Evolutionary conservation across 2,329 filamentous ascomycete genomes (phyloP).

Genomic region (Coniochaeta sp.): DNA sequence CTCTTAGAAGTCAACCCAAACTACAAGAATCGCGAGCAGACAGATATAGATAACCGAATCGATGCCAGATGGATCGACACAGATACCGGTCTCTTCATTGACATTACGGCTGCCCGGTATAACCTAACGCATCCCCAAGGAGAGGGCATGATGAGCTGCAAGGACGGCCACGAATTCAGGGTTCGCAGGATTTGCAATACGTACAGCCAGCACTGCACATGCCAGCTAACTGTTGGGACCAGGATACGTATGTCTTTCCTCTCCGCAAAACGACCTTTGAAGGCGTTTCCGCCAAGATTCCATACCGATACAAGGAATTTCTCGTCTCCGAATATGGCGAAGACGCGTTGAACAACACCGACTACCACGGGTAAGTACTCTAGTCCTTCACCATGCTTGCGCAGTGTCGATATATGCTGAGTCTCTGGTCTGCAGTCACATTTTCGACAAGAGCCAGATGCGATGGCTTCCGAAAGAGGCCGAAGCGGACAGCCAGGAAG

Average conservation of each 20-base stretch:
- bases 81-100: conserved; percentile 38
- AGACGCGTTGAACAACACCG: conserved; percentile 40
- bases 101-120: conserved; percentile 44
- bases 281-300: conserved; percentile 58
- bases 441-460: conserved; percentile 8
- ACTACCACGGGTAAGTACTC: conserved; percentile 42
- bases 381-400: not conserved
- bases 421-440: conserved; percentile 3
- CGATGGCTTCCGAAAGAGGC: conserved; percentile 17
- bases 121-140: conserved; percentile 33
- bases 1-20: conserved; percentile 42
- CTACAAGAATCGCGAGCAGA: conserved; percentile 26
- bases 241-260: conserved; percentile 58
- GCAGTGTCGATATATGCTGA: not conserved
- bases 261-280: conserved; percentile 64
- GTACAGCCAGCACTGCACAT: not conserved
- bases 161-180: conserved; percentile 42
- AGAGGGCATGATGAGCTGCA: conserved; percentile 39
- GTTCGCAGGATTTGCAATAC: conserved; percentile 20
- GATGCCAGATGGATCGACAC: conserved; percentile 44
- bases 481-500: not conserved
- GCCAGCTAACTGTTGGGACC: conserved; percentile 4
- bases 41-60: conserved; percentile 33
- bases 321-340: conserved; percentile 50
- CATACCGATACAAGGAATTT: conserved; percentile 52